These are phyloP conservation scores for Arthroderma sp. DNA, from an alignment of 2,329 filamentous ascomycete species.

Conservation along the genomic window DNA sequence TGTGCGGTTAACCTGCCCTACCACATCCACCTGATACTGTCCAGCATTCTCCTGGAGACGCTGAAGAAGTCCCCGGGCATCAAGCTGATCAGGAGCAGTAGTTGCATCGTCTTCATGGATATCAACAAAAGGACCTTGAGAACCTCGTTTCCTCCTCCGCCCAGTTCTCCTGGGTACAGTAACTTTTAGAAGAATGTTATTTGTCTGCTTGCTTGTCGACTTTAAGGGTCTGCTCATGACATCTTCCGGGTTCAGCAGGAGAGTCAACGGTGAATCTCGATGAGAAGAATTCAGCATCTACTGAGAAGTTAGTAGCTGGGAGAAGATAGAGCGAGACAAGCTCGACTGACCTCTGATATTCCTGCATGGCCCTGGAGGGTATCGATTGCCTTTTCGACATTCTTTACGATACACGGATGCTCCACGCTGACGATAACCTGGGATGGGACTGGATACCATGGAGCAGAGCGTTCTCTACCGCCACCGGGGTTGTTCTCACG, in stretches of 20 bases:
- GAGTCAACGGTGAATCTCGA: conserved; percentile 43
- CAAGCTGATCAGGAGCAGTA: conserved; percentile 28
- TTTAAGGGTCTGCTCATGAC: conserved; percentile 64
- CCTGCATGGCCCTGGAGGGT: conserved; percentile 48
- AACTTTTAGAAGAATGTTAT: conserved; percentile 76
- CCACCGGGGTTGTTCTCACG: background rate
- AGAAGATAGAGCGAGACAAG: background rate
- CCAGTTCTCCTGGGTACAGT: conserved; percentile 79
- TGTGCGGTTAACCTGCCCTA: conserved; percentile 63
- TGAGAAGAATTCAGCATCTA: conserved; percentile 38
- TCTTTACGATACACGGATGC: conserved; percentile 54
- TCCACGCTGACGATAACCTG: conserved; percentile 50
- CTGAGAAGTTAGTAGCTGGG: background rate
- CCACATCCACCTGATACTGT: conserved; percentile 54
- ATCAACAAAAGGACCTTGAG: conserved; percentile 51
- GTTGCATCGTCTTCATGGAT: conserved; percentile 22
- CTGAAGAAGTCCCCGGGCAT: conserved; percentile 45
- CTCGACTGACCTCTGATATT: conserved; percentile 41
- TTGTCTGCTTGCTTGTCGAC: conserved; percentile 62
- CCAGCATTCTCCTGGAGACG: conserved; percentile 59
- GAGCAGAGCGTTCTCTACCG: conserved; percentile 24
- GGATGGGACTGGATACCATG: conserved; percentile 41
- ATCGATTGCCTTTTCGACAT: conserved; percentile 51
- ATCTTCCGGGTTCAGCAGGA: conserved; percentile 72
- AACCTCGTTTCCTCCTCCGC: conserved; percentile 72